phyloP scores from a whole-genome alignment of 2,329 filamentous ascomycete genomes.

The Emergomyces pasteurianus region DNA sequence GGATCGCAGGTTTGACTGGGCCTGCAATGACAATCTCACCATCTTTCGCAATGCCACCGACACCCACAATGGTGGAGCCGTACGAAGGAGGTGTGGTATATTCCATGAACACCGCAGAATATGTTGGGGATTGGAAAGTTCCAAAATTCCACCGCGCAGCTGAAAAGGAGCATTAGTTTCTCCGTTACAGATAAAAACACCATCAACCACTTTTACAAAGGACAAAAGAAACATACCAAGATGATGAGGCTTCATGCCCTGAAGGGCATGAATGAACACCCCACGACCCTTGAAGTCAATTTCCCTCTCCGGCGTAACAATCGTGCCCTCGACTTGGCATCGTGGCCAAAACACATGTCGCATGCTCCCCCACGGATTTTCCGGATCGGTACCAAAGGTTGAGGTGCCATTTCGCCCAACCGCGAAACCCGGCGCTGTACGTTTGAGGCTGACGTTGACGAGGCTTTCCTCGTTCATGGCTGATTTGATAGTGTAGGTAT shows the following conservation, averaged over 20 bases:
- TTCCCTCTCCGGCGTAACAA: conserved; percentile 69
- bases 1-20: conserved; percentile 50
- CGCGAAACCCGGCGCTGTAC: conserved; percentile 67
- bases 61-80: conserved; percentile 68
- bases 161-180: conserved; percentile 16
- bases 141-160: conserved; percentile 86
- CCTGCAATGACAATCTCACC: conserved; percentile 68
- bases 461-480: conserved; percentile 67
- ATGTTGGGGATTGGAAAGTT: conserved; percentile 76
- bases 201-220: background rate
- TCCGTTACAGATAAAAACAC: background rate
- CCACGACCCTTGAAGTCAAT: conserved; percentile 72
- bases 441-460: conserved; percentile 75
- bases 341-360: conserved; percentile 91
- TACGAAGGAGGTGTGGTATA: conserved; percentile 91
- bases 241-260: conserved; percentile 99
- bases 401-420: conserved; percentile 74
- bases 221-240: conserved; percentile 44
- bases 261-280: conserved; percentile 72
- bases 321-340: conserved; percentile 67
- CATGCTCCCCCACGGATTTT: conserved; percentile 84
- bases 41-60: conserved; percentile 72
- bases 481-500: conserved; percentile 78
- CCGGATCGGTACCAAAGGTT: conserved; percentile 73
- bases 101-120: conserved; percentile 90